These are phyloP conservation scores for Nissolia schottii DNA, from an alignment of 306 rosid genomes.

Conservation along the genomic window DNA sequence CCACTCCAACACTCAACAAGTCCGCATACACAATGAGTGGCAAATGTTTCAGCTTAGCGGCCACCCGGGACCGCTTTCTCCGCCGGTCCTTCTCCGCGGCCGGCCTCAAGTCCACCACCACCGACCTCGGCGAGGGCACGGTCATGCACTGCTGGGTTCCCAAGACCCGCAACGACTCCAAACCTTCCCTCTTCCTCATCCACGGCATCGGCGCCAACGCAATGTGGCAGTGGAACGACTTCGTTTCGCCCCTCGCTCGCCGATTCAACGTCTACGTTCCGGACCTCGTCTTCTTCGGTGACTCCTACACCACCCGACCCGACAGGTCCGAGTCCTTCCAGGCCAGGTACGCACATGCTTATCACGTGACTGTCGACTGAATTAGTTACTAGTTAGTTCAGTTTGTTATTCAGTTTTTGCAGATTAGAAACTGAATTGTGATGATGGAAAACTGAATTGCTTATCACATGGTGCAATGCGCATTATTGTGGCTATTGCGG, in stretches of 20 bases:
- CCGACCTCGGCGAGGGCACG: slow-evolving; percentile 78
- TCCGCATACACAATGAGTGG: slow-evolving; percentile 24
- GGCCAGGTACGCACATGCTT: slow-evolving; percentile 21
- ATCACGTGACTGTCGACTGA: background rate
- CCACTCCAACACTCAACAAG: background rate
- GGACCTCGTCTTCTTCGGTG: slow-evolving; percentile 72
- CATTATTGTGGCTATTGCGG: too few relatives aligned
- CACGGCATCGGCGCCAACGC: slow-evolving; percentile 83
- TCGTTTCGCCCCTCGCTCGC: slow-evolving; percentile 41
- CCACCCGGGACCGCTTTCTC: slow-evolving; percentile 31
- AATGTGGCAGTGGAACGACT: slow-evolving; percentile 75
- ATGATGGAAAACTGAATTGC: too few relatives aligned
- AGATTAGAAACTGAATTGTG: background rate
- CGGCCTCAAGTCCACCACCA: slow-evolving; percentile 63
- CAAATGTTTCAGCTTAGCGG: slow-evolving; percentile 40
- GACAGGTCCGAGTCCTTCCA: slow-evolving; percentile 64
- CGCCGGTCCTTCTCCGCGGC: slow-evolving; percentile 45
- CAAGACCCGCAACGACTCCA: slow-evolving; percentile 20
- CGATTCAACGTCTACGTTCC: slow-evolving; percentile 72
- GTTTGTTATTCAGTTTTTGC: background rate
- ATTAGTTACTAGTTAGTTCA: background rate
- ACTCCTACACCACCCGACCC: slow-evolving; percentile 51
- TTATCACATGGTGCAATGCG: too few relatives aligned
- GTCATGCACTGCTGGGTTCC: slow-evolving; percentile 79
- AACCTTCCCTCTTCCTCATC: slow-evolving; percentile 56